A percentile compares a stretch with the other conserved stretches of the same genome.
Evolutionary conservation across 306 rosid genomes (phyloP).

Genomic region (Astragalus membranaceus): DNA sequence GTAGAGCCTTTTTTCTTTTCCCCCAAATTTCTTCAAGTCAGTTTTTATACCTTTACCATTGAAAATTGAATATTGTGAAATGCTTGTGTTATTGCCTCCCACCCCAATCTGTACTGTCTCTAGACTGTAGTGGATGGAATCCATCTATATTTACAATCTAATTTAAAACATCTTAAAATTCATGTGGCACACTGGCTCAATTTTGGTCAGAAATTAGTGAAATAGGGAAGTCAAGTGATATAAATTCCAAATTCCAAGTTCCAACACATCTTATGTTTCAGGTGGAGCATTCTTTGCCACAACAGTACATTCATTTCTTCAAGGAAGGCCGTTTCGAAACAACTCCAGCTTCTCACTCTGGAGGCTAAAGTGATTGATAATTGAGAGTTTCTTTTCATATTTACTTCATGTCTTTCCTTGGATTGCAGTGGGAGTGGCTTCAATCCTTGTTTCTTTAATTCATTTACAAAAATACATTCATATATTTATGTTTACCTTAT

Average conservation of each 20-base stretch:
- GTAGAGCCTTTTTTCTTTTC: not conserved
- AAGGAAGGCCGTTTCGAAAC: conserved; percentile 88
- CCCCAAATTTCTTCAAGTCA: not conserved
- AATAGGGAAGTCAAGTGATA: not conserved
- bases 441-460: conserved; percentile 34
- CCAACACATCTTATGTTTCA: conserved; percentile 27
- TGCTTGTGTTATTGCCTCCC: not conserved
- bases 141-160: not conserved
- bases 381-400: conserved; percentile 17
- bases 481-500: conserved; percentile 22
- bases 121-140: not conserved
- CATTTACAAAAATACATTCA: conserved; percentile 24
- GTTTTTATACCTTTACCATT: not conserved
- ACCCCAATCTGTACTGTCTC: not conserved
- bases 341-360: conserved; percentile 87
- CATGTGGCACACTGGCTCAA: not conserved
- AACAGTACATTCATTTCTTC: conserved; percentile 61
- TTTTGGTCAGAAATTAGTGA: not conserved
- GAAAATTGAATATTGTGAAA: not conserved
- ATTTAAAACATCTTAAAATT: not conserved
- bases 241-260: conserved; percentile 3
- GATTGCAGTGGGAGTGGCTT: conserved; percentile 33
- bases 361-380: conserved; percentile 57
- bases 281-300: conserved; percentile 96
- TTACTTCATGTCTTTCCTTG: conserved; percentile 25